phyloP scores from a whole-genome alignment of 1,284 basidiomycete genomes.

The Clitocybe nebularis region DNA sequence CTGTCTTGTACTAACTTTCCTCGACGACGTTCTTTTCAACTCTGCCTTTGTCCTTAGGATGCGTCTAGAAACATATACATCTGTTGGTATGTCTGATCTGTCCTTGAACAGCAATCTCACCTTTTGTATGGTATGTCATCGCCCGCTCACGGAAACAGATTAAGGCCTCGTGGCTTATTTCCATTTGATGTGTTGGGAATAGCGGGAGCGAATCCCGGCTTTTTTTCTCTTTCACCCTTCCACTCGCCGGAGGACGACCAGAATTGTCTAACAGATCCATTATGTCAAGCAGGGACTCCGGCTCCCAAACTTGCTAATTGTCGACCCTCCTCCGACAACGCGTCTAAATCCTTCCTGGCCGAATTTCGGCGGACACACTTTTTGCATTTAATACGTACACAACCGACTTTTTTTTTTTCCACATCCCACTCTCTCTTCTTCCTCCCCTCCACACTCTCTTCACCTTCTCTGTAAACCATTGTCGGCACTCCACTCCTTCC shows the following conservation, averaged over 20 bases:
- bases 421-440: not conserved
- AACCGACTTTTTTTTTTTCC: not conserved
- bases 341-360: conserved; percentile 2
- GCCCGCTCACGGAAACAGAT: not conserved
- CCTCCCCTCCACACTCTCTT: not conserved
- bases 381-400: conserved; percentile 4
- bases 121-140: conserved; percentile 1
- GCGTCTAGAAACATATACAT: too few relatives aligned
- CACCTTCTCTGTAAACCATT: conserved; percentile 5
- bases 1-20: too few relatives aligned
- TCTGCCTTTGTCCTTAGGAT: too few relatives aligned
- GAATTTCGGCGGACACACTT: not conserved
- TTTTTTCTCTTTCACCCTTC: not conserved
- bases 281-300: conserved; percentile 4
- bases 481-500: conserved; percentile 1
- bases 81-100: too few relatives aligned
- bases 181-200: conserved; percentile 9
- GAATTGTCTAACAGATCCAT: not conserved
- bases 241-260: not conserved
- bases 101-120: too few relatives aligned
- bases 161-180: conserved; percentile 7
- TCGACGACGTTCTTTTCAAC: too few relatives aligned
- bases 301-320: conserved; percentile 4
- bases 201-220: conserved; percentile 5
- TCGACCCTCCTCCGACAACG: conserved; percentile 6